Evolutionary conservation across 2,329 filamentous ascomycete species (phyloP).

Genomic region (Penicillium janthinellum): DNA sequence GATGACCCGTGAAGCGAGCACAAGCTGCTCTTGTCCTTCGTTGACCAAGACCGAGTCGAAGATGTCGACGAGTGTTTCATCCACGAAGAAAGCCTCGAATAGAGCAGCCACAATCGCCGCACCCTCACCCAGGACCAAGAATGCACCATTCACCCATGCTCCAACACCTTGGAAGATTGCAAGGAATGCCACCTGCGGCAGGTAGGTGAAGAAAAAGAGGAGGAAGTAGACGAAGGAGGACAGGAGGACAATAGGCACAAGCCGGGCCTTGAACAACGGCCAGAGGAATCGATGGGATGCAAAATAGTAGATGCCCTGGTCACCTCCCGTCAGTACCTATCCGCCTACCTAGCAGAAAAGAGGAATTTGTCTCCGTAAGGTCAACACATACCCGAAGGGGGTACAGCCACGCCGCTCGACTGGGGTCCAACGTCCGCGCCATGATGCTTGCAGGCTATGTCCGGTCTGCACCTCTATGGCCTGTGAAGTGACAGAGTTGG

Average conservation of each 20-base stretch:
- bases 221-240: slow-evolving; percentile 81
- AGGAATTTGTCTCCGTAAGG: slow-evolving; percentile 3
- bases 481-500: neutral
- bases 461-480: neutral
- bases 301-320: slow-evolving; percentile 79
- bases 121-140: slow-evolving; percentile 74
- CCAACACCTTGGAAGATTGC: slow-evolving; percentile 82
- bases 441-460: slow-evolving; percentile 7
- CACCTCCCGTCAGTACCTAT: slow-evolving; percentile 7
- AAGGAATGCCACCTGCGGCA: slow-evolving; percentile 87
- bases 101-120: slow-evolving; percentile 64
- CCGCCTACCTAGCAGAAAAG: neutral
- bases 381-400: slow-evolving; percentile 46
- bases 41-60: slow-evolving; percentile 86
- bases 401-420: slow-evolving; percentile 50
- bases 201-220: slow-evolving; percentile 83
- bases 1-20: slow-evolving; percentile 66
- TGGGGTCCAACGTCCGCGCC: slow-evolving; percentile 28
- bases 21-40: slow-evolving; percentile 68
- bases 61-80: slow-evolving; percentile 75
- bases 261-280: slow-evolving; percentile 74
- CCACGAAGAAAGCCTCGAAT: slow-evolving; percentile 80
- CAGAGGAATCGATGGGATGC: slow-evolving; percentile 74
- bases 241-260: slow-evolving; percentile 79
- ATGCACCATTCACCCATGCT: slow-evolving; percentile 87